phyloP scores from a whole-genome alignment of 83 land plant species.

The Larix sibirica region DNA sequence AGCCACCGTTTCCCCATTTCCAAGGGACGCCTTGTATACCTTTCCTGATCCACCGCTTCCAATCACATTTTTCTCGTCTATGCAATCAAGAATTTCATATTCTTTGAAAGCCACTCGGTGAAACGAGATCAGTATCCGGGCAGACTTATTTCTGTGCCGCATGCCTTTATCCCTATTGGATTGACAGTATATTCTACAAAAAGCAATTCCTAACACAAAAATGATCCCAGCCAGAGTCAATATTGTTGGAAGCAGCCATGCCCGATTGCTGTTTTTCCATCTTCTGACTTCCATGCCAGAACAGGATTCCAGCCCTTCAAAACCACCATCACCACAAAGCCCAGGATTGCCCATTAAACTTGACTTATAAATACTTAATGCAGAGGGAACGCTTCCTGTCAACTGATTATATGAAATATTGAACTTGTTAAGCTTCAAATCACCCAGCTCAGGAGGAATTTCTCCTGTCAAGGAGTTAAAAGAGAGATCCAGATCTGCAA shows the following conservation, averaged over 20 bases:
- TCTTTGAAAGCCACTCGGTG: constrained; percentile 29
- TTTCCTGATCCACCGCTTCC: constrained; percentile 61
- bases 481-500: constrained; percentile 29
- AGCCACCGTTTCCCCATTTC: constrained; percentile 45
- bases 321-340: constrained; percentile 15
- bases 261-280: neutral
- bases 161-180: neutral
- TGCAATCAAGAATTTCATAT: constrained; percentile 27
- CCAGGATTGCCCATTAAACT: constrained; percentile 22
- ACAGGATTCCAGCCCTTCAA: neutral
- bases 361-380: neutral
- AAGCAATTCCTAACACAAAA: neutral
- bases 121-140: constrained; percentile 42
- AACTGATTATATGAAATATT: constrained; percentile 26
- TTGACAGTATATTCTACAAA: neutral
- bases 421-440: constrained; percentile 18
- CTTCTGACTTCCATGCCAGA: constrained; percentile 6
- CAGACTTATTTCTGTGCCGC: neutral
- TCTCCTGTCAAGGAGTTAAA: constrained; percentile 20
- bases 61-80: constrained; percentile 44
- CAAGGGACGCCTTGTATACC: constrained; percentile 32
- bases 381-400: constrained; percentile 21
- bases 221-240: constrained; percentile 5
- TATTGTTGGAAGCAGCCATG: constrained; percentile 6
- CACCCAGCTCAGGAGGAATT: constrained; percentile 20